Evolutionary conservation across 495 filamentous ascomycete genomes (phyloP).

Genomic region (Hyaloscypha hepaticicola): DNA sequence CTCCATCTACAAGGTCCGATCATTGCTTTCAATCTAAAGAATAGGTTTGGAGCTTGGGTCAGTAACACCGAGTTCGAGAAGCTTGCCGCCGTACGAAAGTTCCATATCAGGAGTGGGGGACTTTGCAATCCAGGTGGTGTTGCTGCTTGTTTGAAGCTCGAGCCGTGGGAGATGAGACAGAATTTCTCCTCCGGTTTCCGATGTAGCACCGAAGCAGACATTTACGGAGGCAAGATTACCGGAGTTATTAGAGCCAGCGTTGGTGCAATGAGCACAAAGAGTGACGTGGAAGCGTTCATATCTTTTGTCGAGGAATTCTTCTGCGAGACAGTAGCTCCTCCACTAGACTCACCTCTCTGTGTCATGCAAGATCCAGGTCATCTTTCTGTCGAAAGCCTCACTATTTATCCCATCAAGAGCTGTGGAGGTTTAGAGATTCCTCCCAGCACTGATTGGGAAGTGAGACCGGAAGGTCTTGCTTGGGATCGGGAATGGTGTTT

Average conservation of each 20-base stretch:
- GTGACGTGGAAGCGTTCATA: conserved; percentile 70
- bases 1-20: conserved; percentile 67
- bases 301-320: conserved; percentile 79
- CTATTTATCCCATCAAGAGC: conserved; percentile 83
- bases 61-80: conserved; percentile 83
- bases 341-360: not conserved
- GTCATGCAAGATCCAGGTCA: not conserved
- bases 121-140: conserved; percentile 92
- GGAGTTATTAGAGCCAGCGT: conserved; percentile 83
- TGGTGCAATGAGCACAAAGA: conserved; percentile 80
- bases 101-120: conserved; percentile 82
- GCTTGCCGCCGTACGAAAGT: conserved; percentile 70
- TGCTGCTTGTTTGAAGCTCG: conserved; percentile 62
- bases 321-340: conserved; percentile 44
- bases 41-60: conserved; percentile 66
- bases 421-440: conserved; percentile 79
- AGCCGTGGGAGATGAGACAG: conserved; percentile 73
- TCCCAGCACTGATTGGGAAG: conserved; percentile 63
- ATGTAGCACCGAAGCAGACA: conserved; percentile 76
- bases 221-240: conserved; percentile 79
- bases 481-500: conserved; percentile 97
- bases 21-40: conserved; percentile 78
- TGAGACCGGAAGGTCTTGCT: conserved; percentile 72
- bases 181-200: conserved; percentile 80
- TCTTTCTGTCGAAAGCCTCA: conserved; percentile 56